Conservation (phyloP, 371 early-diverging fungal genomes). For the Apophysomyces trapeziformis region DNA sequence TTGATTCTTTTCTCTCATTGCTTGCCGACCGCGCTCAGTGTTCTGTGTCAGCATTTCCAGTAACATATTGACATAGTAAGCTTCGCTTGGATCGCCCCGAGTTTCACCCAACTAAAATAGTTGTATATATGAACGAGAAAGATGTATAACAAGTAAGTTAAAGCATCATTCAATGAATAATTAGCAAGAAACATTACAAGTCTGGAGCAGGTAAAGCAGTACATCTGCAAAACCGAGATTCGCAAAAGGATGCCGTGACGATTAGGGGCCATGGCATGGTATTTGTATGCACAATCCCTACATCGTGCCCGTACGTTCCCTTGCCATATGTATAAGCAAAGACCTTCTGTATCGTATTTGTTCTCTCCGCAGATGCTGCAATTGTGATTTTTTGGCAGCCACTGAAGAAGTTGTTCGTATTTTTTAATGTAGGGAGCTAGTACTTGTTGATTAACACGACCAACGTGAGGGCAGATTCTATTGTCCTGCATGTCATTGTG, state of each 20-base stretch:
- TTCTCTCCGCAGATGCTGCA: conserved; percentile 41
- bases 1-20: conserved; percentile 36
- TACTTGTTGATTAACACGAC: conserved; percentile 25
- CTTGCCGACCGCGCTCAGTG: conserved; percentile 36
- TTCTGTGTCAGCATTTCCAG: conserved; percentile 40
- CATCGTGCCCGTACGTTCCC: conserved; percentile 48
- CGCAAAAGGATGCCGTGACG: conserved; percentile 51
- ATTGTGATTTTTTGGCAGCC: conserved; percentile 41
- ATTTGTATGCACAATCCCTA: conserved; percentile 50
- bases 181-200: conserved; percentile 25
- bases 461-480: conserved; percentile 50
- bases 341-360: conserved; percentile 24
- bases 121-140: neutral
- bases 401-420: conserved; percentile 44
- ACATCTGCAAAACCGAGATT: conserved; percentile 49
- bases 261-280: conserved; percentile 37
- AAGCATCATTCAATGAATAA: neutral
- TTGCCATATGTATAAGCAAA: conserved; percentile 40
- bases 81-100: conserved; percentile 49
- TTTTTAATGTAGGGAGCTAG: conserved; percentile 40
- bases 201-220: conserved; percentile 49
- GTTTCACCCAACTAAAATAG: conserved; percentile 42
- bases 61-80: conserved; percentile 39
- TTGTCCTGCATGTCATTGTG: conserved; percentile 39
- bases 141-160: conserved; percentile 3